phyloP scores from a whole-genome alignment of 2,329 filamentous ascomycete species.

The Trichoderma sp. region DNA sequence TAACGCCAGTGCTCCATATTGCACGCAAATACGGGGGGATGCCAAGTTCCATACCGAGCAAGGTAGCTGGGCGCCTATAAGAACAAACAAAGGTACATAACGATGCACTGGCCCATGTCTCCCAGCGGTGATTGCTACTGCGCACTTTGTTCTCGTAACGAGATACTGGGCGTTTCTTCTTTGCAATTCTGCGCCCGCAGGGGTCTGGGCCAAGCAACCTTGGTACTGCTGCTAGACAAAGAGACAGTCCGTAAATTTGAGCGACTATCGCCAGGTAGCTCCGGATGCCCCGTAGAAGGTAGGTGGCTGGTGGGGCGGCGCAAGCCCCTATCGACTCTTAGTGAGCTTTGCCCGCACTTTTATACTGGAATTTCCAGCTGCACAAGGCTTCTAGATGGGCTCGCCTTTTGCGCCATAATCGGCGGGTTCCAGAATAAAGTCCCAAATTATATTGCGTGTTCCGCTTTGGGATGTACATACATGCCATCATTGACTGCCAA shows the following conservation, averaged over 20 bases:
- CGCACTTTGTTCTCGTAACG: background rate
- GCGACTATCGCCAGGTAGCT: conserved; percentile 13
- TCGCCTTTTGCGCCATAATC: background rate
- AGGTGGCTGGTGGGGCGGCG: background rate
- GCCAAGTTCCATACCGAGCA: background rate
- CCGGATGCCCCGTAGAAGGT: conserved; percentile 11
- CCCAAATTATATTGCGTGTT: background rate
- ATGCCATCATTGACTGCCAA: background rate
- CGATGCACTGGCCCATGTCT: background rate
- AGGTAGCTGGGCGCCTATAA: background rate
- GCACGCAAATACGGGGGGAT: conserved; percentile 6
- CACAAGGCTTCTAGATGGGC: background rate
- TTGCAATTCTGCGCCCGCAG: conserved; percentile 14
- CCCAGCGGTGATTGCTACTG: background rate
- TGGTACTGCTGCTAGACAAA: background rate
- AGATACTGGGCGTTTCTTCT: background rate
- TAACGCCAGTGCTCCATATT: background rate
- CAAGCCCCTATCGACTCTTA: conserved; percentile 4
- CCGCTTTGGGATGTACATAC: background rate
- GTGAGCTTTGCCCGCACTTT: background rate
- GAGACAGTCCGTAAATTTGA: conserved; percentile 6
- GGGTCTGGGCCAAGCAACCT: background rate
- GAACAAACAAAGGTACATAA: background rate
- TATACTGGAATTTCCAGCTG: background rate
- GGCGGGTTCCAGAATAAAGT: background rate